phyloP scores from a whole-genome alignment of 768 basidiomycete genomes.

The Dacryopinax spathularia region DNA sequence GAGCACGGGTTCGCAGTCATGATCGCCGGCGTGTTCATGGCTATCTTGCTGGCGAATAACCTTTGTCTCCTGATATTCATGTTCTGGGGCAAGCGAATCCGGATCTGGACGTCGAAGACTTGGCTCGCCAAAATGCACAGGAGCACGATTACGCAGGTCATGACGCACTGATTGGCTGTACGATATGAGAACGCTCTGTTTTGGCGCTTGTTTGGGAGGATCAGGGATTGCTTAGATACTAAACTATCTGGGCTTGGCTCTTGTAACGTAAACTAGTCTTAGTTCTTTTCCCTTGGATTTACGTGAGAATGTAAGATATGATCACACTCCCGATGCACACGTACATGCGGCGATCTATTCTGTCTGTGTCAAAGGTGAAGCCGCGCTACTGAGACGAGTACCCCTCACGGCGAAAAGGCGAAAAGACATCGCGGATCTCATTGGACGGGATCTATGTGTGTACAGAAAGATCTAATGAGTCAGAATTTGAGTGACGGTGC shows the following conservation, averaged over 20 bases:
- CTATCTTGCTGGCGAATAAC: slow-evolving; percentile 6
- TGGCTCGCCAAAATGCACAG: background rate
- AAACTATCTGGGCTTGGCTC: background rate
- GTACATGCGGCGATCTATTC: too few relatives aligned
- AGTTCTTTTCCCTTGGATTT: background rate
- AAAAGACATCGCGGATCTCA: too few relatives aligned
- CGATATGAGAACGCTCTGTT: background rate
- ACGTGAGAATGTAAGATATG: background rate
- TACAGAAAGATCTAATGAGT: too few relatives aligned
- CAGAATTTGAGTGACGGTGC: background rate
- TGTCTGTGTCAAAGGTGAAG: too few relatives aligned
- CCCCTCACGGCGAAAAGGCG: too few relatives aligned
- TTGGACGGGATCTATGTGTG: too few relatives aligned
- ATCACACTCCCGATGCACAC: background rate
- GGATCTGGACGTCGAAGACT: slow-evolving; percentile 1
- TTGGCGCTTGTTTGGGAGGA: background rate
- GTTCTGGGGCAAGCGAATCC: slow-evolving; percentile 8
- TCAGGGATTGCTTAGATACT: background rate
- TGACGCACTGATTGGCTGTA: background rate
- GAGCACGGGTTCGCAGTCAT: slow-evolving; percentile 9
- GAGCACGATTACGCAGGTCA: background rate
- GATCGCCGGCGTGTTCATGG: slow-evolving; percentile 6
- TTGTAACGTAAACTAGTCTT: background rate
- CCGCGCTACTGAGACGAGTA: too few relatives aligned
- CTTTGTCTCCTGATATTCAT: slow-evolving; percentile 7